phyloP scores from a whole-genome alignment of 805 yeast species.

The Limtongia smithiae region DNA sequence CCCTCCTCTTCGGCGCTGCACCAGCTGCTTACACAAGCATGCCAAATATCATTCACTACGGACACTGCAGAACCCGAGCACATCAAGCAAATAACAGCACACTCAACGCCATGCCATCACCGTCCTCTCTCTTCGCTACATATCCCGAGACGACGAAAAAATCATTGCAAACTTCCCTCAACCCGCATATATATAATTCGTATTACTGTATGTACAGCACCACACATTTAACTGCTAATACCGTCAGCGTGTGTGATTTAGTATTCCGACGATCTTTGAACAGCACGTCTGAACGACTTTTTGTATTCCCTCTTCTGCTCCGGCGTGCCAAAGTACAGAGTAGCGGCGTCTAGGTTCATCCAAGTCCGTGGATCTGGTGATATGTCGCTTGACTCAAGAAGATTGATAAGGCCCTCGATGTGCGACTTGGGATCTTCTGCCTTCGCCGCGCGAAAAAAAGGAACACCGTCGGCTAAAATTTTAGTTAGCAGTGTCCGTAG shows the following conservation, averaged over 20 bases:
- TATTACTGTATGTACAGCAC: too few relatives aligned
- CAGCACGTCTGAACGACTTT: constrained; percentile 9
- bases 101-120: too few relatives aligned
- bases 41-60: too few relatives aligned
- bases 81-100: too few relatives aligned
- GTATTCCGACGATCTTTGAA: constrained; percentile 14
- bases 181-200: too few relatives aligned
- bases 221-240: too few relatives aligned
- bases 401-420: constrained; percentile 7
- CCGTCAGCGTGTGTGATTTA: not conserved
- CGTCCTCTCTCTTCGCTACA: too few relatives aligned
- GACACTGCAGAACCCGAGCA: too few relatives aligned
- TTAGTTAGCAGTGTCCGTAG: not conserved
- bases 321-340: constrained; percentile 10
- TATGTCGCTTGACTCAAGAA: constrained; percentile 6
- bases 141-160: too few relatives aligned
- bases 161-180: too few relatives aligned
- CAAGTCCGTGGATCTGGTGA: constrained; percentile 23
- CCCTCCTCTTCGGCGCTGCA: too few relatives aligned
- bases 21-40: too few relatives aligned
- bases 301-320: constrained; percentile 9
- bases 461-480: constrained; percentile 14
- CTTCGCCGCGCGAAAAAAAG: constrained; percentile 9
- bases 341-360: constrained; percentile 19
- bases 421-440: constrained; percentile 13